Conservation (phyloP, 176 grass and related monocot species). For the Melocanna baccifera region DNA sequence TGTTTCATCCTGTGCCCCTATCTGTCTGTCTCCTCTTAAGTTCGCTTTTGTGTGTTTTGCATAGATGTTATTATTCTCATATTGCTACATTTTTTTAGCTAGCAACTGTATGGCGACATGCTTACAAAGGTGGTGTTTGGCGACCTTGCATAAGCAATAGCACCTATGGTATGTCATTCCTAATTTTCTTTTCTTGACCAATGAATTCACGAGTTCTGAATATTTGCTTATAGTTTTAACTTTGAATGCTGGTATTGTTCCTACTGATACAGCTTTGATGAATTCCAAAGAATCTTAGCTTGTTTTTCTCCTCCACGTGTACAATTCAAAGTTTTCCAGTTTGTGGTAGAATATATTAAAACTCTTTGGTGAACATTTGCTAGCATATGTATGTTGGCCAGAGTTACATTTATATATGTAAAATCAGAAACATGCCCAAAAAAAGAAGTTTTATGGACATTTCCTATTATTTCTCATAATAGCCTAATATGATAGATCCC, state of each 20-base stretch:
- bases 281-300: background rate
- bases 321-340: background rate
- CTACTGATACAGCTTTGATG: background rate
- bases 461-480: background rate
- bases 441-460: background rate
- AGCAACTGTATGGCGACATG: slow-evolving; percentile 89
- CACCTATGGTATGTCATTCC: slow-evolving; percentile 56
- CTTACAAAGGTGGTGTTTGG: slow-evolving; percentile 77
- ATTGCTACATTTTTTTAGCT: slow-evolving; percentile 65
- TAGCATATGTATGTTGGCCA: background rate
- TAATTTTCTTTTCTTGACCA: background rate
- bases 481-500: background rate
- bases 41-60: background rate
- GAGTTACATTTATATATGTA: background rate
- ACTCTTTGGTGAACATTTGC: background rate
- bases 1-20: background rate
- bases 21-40: background rate
- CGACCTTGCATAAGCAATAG: slow-evolving; percentile 75
- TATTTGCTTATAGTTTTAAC: background rate
- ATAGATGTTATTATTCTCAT: slow-evolving; percentile 6
- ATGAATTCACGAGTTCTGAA: background rate
- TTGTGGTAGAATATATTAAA: background rate
- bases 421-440: background rate
- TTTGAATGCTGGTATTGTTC: background rate
- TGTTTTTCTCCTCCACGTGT: background rate